Evolutionary conservation across 1,139 yeast genomes (phyloP).

Genomic region (Saccharomycopsis phalli): DNA sequence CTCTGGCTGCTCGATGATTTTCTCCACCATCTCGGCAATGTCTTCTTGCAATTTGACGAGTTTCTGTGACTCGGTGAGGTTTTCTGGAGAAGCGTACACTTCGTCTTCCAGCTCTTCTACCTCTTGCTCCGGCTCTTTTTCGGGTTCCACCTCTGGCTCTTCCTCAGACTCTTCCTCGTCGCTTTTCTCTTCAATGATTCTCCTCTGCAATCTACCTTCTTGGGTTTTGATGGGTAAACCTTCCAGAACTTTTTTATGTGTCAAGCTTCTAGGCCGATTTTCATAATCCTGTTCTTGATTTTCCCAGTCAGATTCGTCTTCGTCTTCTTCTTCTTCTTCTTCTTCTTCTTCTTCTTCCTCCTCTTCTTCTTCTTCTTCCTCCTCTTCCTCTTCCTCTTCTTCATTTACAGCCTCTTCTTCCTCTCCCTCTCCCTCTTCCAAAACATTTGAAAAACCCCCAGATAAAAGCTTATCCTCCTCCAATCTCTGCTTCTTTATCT

Average conservation of each 20-base stretch:
- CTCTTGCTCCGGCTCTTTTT: constrained; percentile 25
- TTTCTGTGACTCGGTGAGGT: constrained; percentile 48
- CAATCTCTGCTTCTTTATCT: constrained; percentile 17
- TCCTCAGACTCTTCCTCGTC: constrained; percentile 22
- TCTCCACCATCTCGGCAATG: constrained; percentile 72
- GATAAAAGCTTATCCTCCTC: constrained; percentile 13
- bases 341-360: background rate
- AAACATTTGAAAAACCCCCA: constrained; percentile 5
- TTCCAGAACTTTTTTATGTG: constrained; percentile 44
- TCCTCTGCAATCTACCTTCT: constrained; percentile 66
- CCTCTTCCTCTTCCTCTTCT: background rate
- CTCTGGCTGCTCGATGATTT: constrained; percentile 82
- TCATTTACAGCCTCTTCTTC: background rate
- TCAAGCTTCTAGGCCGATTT: constrained; percentile 42
- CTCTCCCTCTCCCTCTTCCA: background rate
- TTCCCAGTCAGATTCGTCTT: constrained; percentile 32
- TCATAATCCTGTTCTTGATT: constrained; percentile 66
- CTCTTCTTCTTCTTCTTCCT: background rate
- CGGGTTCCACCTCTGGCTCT: constrained; percentile 22
- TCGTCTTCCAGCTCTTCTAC: constrained; percentile 28
- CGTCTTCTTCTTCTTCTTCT: constrained; percentile 20
- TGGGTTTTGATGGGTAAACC: constrained; percentile 72
- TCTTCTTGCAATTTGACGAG: constrained; percentile 65
- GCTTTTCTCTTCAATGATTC: constrained; percentile 29
- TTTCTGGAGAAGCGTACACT: constrained; percentile 38